Percentiles rank a stretch among this genome's conserved stretches.
Conservation (phyloP, 108 stramenopile genomes). For the Mayamaea pseudoterrestris region DNA sequence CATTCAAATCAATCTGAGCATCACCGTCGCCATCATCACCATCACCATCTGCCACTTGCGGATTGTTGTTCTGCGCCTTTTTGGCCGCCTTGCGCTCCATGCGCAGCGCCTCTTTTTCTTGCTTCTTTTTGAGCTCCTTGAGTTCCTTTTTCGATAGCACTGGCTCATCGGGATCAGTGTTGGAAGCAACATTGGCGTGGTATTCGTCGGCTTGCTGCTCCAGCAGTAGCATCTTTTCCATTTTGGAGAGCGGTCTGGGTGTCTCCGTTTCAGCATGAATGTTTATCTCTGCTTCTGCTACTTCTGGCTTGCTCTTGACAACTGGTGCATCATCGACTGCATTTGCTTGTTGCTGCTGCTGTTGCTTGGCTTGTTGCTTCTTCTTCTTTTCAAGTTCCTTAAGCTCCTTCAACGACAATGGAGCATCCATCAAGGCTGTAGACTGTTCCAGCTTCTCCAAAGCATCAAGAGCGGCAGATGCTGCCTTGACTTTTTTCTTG, state of each 20-base stretch:
- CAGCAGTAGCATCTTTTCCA: conserved; percentile 28
- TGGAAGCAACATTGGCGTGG: conserved; percentile 3
- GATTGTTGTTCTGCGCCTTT: conserved; percentile 35
- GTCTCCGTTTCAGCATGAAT: no score
- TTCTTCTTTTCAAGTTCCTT: conserved; percentile 26
- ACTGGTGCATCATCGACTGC: not conserved
- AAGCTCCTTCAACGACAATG: conserved; percentile 28
- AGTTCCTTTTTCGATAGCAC: conserved; percentile 38
- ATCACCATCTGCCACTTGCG: conserved; percentile 16
- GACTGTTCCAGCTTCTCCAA: conserved; percentile 28
- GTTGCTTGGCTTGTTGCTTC: conserved; percentile 24
- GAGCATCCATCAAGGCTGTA: conserved; percentile 12
- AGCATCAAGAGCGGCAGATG: conserved; percentile 49
- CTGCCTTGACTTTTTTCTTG: conserved; percentile 28
- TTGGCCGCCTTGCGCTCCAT: conserved; percentile 22
- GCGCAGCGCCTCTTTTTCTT: conserved; percentile 41
- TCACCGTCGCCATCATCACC: conserved; percentile 12
- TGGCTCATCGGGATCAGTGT: conserved; percentile 11
- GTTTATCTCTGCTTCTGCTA: not conserved
- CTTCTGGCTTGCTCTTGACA: not conserved
- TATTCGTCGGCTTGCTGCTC: conserved; percentile 18
- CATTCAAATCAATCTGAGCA: conserved; percentile 7
- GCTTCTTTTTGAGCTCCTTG: conserved; percentile 20
- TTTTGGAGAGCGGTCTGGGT: conserved; percentile 21
- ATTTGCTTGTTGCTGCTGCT: not conserved